These are phyloP conservation scores for Prunus kanzakura DNA, from an alignment of 306 rosid species.

Conservation along the genomic window DNA sequence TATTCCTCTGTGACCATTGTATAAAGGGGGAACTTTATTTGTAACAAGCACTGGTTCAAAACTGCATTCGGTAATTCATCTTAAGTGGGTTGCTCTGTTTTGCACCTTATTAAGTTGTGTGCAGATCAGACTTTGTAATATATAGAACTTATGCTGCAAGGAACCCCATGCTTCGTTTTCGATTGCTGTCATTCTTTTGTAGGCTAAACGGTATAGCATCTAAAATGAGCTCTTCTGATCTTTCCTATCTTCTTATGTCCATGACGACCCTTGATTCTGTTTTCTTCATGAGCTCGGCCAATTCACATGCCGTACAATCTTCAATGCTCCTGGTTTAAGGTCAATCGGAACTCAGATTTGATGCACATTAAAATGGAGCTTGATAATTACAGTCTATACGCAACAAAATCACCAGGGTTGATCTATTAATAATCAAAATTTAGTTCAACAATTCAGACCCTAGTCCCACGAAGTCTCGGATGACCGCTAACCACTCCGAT, in stretches of 20 bases:
- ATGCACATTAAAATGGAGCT: background rate
- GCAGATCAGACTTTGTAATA: background rate
- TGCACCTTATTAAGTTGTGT: background rate
- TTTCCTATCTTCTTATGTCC: background rate
- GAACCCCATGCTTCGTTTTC: too few species aligned
- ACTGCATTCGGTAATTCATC: background rate
- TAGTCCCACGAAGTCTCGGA: background rate
- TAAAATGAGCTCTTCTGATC: background rate
- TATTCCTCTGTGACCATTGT: constrained; percentile 60
- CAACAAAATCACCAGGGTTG: background rate
- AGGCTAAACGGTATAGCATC: background rate
- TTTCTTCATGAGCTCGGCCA: background rate
- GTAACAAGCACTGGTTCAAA: background rate
- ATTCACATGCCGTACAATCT: background rate
- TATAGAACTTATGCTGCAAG: background rate
- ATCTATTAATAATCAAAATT: background rate
- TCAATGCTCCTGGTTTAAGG: background rate
- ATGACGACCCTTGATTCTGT: too few species aligned
- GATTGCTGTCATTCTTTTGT: too few species aligned
- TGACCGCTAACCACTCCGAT: background rate
- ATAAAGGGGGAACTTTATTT: background rate
- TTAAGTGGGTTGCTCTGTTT: background rate
- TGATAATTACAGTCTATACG: background rate
- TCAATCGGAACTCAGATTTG: background rate
- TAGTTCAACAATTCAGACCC: background rate